Base-by-base conservation (phyloP, 768 basidiomycete genomes). In the Mycena alexandri region DNA sequence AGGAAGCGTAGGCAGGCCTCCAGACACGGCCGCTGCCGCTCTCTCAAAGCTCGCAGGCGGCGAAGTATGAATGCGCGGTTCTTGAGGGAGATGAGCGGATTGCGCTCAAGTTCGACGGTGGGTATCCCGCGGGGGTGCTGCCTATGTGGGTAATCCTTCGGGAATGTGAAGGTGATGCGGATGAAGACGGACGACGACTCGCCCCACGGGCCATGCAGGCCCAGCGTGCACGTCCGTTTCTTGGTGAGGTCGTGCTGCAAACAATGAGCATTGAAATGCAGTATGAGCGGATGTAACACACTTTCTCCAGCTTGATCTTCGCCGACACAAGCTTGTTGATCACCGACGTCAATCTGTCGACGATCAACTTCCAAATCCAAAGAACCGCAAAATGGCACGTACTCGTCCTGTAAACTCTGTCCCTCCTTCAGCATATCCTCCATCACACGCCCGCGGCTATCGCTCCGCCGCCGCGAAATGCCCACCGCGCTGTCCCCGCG, bases 171-270 rank as follows among this genome's bases (percentile, higher is more conserved):
- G 1, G 93, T 91, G 29, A 97, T 87, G 0, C 96, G 90, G 64
- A 96, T 89, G 79, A 94, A 96, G 9, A 92, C 92, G 21, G 90
- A 91, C 13, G 90, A 91, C 0, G 86, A 87, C 62, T 91, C 92
- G n/a, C 93, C 94, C 95, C 95, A 96, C 3, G 95, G 95, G 2
- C 94, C 94, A 69, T 94, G 89, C 47, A 98, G 81, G 5, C 94
- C 93, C 52, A 98, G 83, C 2, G 94, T 95, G 71, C 94, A 93
- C 16, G 89, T 91, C 12, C 94, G 88, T 71, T 86, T 89, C 75
- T 91, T 92, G 10, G 84, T 82, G 43, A 92, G 80, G 61, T 93
- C 91, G 50, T 88, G 87, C 90, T 92, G 69, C 3, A 55, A 54
- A 46, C 51, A 19, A 34, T 71, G 8, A 63, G 70, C 36, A 13